phyloP scores from a whole-genome alignment of 2,329 filamentous ascomycete species.

The Simplicillium aogashimaense region DNA sequence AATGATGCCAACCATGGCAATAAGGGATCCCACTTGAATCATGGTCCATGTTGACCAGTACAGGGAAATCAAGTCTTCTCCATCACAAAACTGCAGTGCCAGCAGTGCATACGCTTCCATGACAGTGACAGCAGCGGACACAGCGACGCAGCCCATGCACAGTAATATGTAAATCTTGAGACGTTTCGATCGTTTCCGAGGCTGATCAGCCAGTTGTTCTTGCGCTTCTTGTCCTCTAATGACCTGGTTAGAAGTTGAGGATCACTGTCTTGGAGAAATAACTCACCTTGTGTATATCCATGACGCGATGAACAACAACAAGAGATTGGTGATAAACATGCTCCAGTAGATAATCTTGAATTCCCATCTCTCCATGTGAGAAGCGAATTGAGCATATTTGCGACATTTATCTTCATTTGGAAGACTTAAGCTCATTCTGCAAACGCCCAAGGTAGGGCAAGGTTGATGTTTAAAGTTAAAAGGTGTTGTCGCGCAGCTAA shows the following conservation, averaged over 20 bases:
- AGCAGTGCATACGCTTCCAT: constrained; percentile 45
- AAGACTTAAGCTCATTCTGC: background rate
- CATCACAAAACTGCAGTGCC: constrained; percentile 48
- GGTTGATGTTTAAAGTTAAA: background rate
- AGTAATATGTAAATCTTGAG: constrained; percentile 31
- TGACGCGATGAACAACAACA: constrained; percentile 33
- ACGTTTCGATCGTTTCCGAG: constrained; percentile 21
- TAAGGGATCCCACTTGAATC: constrained; percentile 46
- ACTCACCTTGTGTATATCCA: constrained; percentile 29
- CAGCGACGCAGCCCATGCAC: constrained; percentile 30
- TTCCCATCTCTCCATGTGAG: constrained; percentile 27
- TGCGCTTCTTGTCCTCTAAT: constrained; percentile 24
- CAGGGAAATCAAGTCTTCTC: constrained; percentile 48
- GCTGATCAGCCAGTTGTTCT: constrained; percentile 22
- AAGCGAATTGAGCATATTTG: constrained; percentile 34
- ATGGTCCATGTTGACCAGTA: constrained; percentile 55
- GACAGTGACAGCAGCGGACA: constrained; percentile 34
- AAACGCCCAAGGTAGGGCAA: background rate
- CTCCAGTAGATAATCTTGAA: constrained; percentile 37
- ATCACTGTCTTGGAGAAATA: background rate
- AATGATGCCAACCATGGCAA: constrained; percentile 48
- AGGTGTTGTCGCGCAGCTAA: no score
- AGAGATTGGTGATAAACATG: constrained; percentile 31
- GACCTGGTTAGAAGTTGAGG: constrained; percentile 1
- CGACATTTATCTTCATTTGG: constrained; percentile 12